Base-by-base conservation (phyloP, 1,284 basidiomycete species). In the Austropuccinia psidii region DNA sequence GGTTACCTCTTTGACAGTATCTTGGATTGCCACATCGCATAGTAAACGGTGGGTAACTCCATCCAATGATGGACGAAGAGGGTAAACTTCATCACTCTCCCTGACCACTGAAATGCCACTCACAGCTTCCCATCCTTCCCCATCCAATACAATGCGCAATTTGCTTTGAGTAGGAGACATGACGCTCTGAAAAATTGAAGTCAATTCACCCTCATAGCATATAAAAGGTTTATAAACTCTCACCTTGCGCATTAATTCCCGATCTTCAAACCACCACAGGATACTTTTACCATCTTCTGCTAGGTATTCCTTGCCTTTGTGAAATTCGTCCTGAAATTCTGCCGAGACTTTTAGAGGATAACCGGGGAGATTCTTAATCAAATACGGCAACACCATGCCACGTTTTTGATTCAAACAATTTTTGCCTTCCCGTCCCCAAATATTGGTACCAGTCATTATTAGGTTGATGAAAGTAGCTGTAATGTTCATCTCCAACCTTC, bases 191-290 rank as follows among this genome's bases (percentile, higher is more conserved):
- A n/a, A 77, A 54, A 27, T 77, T n/a, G 49, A 75, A 54, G 65
- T 27, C 27, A 73, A 60, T 58, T 27, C 27, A 73, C 58, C 57
- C 68, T 13, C 35, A 27, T n/a, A n/a, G n/a, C n/a, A n/a, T n/a
- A n/a, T n/a, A n/a, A n/a, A n/a, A n/a, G n/a, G n/a, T n/a, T n/a
- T n/a, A n/a, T n/a, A n/a, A n/a, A n/a, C n/a, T 76, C 83, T 76
- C 78, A 91, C 92, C 83, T 99, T 96, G 80, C 96, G 88, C 83
- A 92, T 89, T 8, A 89, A 88, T 81, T 90, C 90, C 89, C 93
- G 95, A 78, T 98, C 95, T 79, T 98, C 93, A 78, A 99, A 98
- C 73, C 93, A 85, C 96, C 96, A 99, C 64, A 98, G 95, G 17
- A 91, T 84, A 1, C 86, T 87, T 76, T 90, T 85, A 54, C 90